Percentiles rank a stretch among this genome's conserved stretches.
Evolutionary conservation across 352 stramenopile species (phyloP).

Genomic region (Phytophthora pini): DNA sequence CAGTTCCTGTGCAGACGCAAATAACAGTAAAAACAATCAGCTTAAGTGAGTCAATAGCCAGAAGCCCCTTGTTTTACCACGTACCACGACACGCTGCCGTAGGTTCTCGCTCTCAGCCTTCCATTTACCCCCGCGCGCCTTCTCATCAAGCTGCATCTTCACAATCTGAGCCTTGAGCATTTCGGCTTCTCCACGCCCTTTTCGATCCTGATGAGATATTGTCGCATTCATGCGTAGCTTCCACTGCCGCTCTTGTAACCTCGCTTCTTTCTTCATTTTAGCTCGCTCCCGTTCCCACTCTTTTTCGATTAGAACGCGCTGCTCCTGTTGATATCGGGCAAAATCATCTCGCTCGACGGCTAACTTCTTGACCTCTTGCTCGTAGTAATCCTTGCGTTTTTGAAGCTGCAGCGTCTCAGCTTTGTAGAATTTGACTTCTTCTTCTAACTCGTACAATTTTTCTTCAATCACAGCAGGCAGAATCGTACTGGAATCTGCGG

Average conservation of each 20-base stretch:
- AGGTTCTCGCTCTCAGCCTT: constrained; percentile 76
- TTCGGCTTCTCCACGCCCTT: constrained; percentile 75
- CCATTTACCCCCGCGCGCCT: constrained; percentile 54
- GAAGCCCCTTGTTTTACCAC: constrained; percentile 4
- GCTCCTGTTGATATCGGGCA: constrained; percentile 54
- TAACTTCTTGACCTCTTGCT: constrained; percentile 70
- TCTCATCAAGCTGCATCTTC: constrained; percentile 81
- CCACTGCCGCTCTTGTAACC: constrained; percentile 72
- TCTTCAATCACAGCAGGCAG: constrained; percentile 82
- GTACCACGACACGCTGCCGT: constrained; percentile 68
- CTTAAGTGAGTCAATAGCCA: neutral
- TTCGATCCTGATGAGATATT: constrained; percentile 59
- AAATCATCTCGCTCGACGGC: constrained; percentile 59
- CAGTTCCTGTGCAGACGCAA: constrained; percentile 56
- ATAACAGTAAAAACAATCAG: constrained; percentile 7
- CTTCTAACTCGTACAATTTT: constrained; percentile 79
- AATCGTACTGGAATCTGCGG: constrained; percentile 27
- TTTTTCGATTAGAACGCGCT: constrained; percentile 61
- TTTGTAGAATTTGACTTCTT: constrained; percentile 90
- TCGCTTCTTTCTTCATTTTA: constrained; percentile 82
- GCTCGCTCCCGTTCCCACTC: constrained; percentile 71
- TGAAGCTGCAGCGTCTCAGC: constrained; percentile 81
- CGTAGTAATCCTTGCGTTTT: constrained; percentile 70
- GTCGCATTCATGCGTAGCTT: constrained; percentile 72
- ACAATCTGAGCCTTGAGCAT: constrained; percentile 85